Evolutionary conservation across 1,139 yeast genomes (phyloP).

Genomic region (Kodamaea anthophila): DNA sequence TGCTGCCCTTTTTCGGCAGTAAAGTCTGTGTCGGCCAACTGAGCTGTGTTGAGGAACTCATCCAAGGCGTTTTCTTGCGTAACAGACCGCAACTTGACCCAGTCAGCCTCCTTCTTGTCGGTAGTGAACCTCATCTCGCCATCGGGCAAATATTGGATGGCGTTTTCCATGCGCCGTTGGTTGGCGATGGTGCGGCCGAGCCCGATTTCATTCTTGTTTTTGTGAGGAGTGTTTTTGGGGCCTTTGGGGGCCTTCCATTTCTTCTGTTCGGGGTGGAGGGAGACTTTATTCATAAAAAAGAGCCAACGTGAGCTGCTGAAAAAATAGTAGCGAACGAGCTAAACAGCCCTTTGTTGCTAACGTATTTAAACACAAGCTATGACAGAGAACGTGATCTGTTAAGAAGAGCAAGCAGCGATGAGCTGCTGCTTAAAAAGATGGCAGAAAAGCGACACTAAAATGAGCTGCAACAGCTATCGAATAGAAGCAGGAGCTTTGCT

Average conservation of each 20-base stretch:
- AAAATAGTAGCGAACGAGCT: neutral
- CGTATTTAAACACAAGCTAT: too few relatives aligned
- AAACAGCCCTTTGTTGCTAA: too few relatives aligned
- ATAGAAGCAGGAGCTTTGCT: too few relatives aligned
- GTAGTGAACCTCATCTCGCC: slow-evolving; percentile 82
- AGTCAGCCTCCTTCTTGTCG: slow-evolving; percentile 74
- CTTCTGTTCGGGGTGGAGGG: slow-evolving; percentile 44
- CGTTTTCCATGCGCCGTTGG: slow-evolving; percentile 63
- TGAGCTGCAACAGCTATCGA: too few relatives aligned
- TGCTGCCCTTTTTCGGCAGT: slow-evolving; percentile 84
- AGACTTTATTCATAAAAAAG: slow-evolving; percentile 31
- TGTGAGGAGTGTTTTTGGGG: slow-evolving; percentile 82
- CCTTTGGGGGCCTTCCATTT: slow-evolving; percentile 73
- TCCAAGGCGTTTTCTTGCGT: slow-evolving; percentile 93
- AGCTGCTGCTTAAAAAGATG: too few relatives aligned
- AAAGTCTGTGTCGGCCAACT: slow-evolving; percentile 92
- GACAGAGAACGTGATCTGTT: too few relatives aligned
- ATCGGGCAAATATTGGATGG: slow-evolving; percentile 68
- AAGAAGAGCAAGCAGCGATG: too few relatives aligned
- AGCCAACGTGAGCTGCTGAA: slow-evolving; percentile 3
- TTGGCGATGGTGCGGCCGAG: slow-evolving; percentile 80
- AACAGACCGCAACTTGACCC: slow-evolving; percentile 89
- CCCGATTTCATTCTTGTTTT: slow-evolving; percentile 78
- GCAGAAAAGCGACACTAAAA: too few relatives aligned
- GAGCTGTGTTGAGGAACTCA: slow-evolving; percentile 92